phyloP scores from a whole-genome alignment of 805 yeast species.

The Myxozyma neotropica region DNA sequence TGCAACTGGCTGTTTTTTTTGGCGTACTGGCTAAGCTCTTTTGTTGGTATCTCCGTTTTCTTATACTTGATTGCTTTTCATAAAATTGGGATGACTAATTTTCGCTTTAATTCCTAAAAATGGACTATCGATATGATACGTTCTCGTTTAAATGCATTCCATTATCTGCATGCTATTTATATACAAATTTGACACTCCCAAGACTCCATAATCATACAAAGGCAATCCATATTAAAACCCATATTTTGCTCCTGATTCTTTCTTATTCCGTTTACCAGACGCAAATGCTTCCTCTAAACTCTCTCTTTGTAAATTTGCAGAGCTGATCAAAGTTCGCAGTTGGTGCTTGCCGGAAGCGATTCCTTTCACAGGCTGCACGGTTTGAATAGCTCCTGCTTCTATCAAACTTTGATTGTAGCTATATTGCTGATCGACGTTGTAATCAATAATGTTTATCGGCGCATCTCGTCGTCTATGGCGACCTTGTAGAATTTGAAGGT shows the following conservation, averaged over 20 bases:
- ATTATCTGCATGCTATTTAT: no score
- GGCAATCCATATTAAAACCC: no score
- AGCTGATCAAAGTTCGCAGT: slow-evolving; percentile 38
- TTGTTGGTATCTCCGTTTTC: background rate
- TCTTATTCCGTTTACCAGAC: slow-evolving; percentile 35
- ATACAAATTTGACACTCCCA: no score
- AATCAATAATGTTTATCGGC: slow-evolving; percentile 42
- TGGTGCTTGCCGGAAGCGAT: slow-evolving; percentile 44
- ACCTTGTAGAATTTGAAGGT: slow-evolving; percentile 27
- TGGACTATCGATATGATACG: no score
- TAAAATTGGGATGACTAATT: background rate
- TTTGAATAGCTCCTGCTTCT: slow-evolving; percentile 43
- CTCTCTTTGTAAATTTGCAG: slow-evolving; percentile 42
- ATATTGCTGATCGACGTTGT: slow-evolving; percentile 47
- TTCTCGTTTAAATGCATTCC: no score
- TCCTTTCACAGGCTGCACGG: slow-evolving; percentile 39
- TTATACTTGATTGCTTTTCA: background rate
- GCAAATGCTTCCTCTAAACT: slow-evolving; percentile 42
- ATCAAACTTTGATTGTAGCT: slow-evolving; percentile 41
- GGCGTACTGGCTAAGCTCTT: background rate
- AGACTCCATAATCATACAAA: no score
- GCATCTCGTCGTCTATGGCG: slow-evolving; percentile 18
- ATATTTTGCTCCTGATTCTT: slow-evolving; percentile 39
- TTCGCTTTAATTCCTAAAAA: no score
- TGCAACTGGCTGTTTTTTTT: background rate